A percentile compares a stretch with the other conserved stretches of the same genome.
Evolutionary conservation across 2,329 filamentous ascomycete species (phyloP).

Genomic region (Coniochaeta hoffmannii): DNA sequence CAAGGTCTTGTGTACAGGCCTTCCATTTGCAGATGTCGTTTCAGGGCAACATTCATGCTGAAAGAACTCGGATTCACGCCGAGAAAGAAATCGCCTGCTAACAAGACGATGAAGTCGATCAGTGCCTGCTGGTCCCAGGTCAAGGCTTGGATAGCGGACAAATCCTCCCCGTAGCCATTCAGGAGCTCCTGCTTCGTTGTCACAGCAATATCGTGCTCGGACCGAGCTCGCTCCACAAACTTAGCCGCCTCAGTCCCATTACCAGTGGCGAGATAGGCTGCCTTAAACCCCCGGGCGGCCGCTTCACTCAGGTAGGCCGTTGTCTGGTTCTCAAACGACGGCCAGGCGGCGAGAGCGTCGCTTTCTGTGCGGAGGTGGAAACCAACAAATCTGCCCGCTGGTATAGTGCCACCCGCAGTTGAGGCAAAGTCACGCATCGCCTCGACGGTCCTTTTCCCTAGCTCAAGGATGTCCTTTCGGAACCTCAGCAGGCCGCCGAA

Average conservation of each 20-base stretch:
- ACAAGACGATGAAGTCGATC: constrained; percentile 32
- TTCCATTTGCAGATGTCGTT: constrained; percentile 32
- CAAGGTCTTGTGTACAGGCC: constrained; percentile 34
- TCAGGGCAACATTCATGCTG: constrained; percentile 37
- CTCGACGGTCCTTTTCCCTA: constrained; percentile 27
- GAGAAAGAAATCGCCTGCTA: constrained; percentile 31
- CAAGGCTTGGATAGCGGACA: constrained; percentile 25
- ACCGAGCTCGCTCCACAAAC: constrained; percentile 25
- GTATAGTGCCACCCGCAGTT: constrained; percentile 7
- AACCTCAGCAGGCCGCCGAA: constrained; percentile 35
- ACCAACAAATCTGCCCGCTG: constrained; percentile 24
- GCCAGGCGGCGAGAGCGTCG: constrained; percentile 39
- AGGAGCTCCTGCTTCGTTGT: constrained; percentile 31
- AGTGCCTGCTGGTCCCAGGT: constrained; percentile 38
- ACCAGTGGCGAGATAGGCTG: constrained; percentile 38
- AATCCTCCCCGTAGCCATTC: constrained; percentile 15
- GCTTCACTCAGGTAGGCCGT: constrained; percentile 29
- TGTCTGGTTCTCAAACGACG: constrained; percentile 32
- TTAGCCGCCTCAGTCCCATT: constrained; percentile 32
- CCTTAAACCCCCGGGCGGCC: constrained; percentile 21
- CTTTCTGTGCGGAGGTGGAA: constrained; percentile 40
- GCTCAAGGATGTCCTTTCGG: constrained; percentile 30
- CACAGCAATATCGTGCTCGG: constrained; percentile 24
- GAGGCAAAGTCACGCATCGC: constrained; percentile 25
- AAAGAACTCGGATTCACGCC: constrained; percentile 40